A percentile compares a stretch with the other conserved stretches of the same genome.
phyloP scores from a whole-genome alignment of 2,329 filamentous ascomycete species.

The Colletotrichum neosansevieriae region DNA sequence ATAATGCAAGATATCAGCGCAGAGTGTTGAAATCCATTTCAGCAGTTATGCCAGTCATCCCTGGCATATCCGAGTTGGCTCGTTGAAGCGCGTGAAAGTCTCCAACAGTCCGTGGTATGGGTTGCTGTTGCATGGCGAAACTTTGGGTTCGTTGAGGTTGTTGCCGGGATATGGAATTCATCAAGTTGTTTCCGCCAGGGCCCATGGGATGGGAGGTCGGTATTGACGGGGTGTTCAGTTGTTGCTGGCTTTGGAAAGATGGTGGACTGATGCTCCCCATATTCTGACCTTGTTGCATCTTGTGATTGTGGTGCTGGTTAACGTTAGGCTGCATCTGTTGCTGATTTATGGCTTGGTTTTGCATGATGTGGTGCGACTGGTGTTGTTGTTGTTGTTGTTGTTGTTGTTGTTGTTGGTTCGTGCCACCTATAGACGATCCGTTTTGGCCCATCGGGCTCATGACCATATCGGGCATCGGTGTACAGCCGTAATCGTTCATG shows the following conservation, averaged over 20 bases:
- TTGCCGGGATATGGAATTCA: slow-evolving; percentile 46
- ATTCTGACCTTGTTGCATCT: slow-evolving; percentile 44
- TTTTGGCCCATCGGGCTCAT: slow-evolving; percentile 62
- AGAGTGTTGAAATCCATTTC: slow-evolving; percentile 41
- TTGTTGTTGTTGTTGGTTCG: slow-evolving; percentile 48
- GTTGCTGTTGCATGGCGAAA: slow-evolving; percentile 54
- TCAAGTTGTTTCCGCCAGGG: slow-evolving; percentile 35
- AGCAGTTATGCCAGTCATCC: slow-evolving; percentile 32
- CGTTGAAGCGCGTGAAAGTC: slow-evolving; percentile 65
- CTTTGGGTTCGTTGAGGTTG: slow-evolving; percentile 54
- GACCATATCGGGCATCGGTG: slow-evolving; percentile 65
- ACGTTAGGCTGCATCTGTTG: slow-evolving; percentile 49
- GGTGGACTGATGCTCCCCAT: slow-evolving; percentile 39
- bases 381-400: slow-evolving; percentile 49
- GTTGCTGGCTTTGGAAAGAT: slow-evolving; percentile 21
- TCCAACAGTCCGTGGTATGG: slow-evolving; percentile 57
- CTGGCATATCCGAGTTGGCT: slow-evolving; percentile 53
- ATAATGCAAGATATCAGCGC: slow-evolving; percentile 7
- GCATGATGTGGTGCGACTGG: slow-evolving; percentile 47
- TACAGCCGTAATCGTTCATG: slow-evolving; percentile 56
- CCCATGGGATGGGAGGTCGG: slow-evolving; percentile 47
- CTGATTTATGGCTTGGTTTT: slow-evolving; percentile 43
- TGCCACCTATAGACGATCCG: slow-evolving; percentile 41
- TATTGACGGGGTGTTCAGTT: slow-evolving; percentile 43
- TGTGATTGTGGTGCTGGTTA: slow-evolving; percentile 48